Percentiles rank a stretch among this genome's conserved stretches.
Conservation (phyloP, 2,329 filamentous ascomycete species). For the Rhinocladiella mackenziei region DNA sequence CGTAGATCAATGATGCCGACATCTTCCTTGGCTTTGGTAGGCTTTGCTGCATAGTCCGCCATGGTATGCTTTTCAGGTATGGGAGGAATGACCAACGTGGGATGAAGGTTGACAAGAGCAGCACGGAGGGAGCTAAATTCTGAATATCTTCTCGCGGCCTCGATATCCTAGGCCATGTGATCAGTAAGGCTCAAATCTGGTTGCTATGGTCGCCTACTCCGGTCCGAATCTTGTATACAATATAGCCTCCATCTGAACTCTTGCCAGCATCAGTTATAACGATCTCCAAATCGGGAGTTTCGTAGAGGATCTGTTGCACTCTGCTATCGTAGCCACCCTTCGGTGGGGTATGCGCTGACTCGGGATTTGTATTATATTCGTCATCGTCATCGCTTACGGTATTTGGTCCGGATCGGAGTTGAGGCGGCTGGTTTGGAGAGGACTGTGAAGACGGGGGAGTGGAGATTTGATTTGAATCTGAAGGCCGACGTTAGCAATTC, state of each 20-base stretch:
- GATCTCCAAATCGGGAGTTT: constrained; percentile 85
- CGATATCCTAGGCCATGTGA: constrained; percentile 65
- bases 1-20: constrained; percentile 92
- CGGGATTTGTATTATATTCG: constrained; percentile 43
- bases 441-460: constrained; percentile 68
- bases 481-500: constrained; percentile 7
- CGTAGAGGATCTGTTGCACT: constrained; percentile 95
- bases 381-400: constrained; percentile 60
- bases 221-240: constrained; percentile 94
- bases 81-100: constrained; percentile 89
- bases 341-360: constrained; percentile 55
- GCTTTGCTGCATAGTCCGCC: constrained; percentile 96
- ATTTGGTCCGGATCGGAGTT: constrained; percentile 50
- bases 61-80: constrained; percentile 99
- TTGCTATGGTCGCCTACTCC: constrained; percentile 59
- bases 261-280: constrained; percentile 93
- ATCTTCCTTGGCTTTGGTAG: constrained; percentile 96
- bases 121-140: constrained; percentile 90
- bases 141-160: constrained; percentile 91
- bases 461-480: constrained; percentile 57
- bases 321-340: constrained; percentile 90
- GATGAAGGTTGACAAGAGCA: constrained; percentile 85
- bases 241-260: constrained; percentile 87
- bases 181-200: not conserved
- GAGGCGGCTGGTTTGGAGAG: constrained; percentile 62